Conservation (phyloP, 1,284 basidiomycete species). For the Papiliotrema nemorosa region DNA sequence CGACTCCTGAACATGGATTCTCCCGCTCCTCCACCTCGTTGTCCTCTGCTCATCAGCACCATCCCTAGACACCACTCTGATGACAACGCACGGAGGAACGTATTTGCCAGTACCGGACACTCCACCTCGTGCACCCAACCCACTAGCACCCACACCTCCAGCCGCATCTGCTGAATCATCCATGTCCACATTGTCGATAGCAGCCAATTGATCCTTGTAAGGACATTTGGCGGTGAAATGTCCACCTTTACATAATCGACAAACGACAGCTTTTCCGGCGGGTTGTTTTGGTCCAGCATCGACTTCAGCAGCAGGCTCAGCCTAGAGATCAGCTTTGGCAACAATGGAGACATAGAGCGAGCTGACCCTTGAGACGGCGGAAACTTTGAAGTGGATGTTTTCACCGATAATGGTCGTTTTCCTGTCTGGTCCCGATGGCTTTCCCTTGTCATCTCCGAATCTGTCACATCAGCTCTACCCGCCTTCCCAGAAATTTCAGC, state of each 20-base stretch:
- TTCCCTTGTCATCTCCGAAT: slow-evolving; percentile 89
- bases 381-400: slow-evolving; percentile 78
- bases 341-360: neutral
- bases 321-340: slow-evolving; percentile 7
- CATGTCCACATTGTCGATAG: slow-evolving; percentile 60
- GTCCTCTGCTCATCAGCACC: slow-evolving; percentile 17
- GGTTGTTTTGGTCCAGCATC: slow-evolving; percentile 70
- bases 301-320: slow-evolving; percentile 52
- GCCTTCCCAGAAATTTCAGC: slow-evolving; percentile 12
- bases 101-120: slow-evolving; percentile 67
- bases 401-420: slow-evolving; percentile 97
- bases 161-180: slow-evolving; percentile 53
- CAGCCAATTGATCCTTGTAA: slow-evolving; percentile 81
- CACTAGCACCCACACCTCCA: slow-evolving; percentile 22
- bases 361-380: slow-evolving; percentile 69
- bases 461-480: slow-evolving; percentile 18
- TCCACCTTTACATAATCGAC: slow-evolving; percentile 92
- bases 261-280: slow-evolving; percentile 80
- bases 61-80: neutral
- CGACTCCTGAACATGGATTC: slow-evolving; percentile 71
- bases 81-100: slow-evolving; percentile 64
- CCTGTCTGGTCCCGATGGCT: slow-evolving; percentile 81
- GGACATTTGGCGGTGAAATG: slow-evolving; percentile 99
- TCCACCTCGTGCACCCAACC: slow-evolving; percentile 21
- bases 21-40: slow-evolving; percentile 60